phyloP scores from a whole-genome alignment of 805 yeast species.

The Jamesozyma lodderae region DNA sequence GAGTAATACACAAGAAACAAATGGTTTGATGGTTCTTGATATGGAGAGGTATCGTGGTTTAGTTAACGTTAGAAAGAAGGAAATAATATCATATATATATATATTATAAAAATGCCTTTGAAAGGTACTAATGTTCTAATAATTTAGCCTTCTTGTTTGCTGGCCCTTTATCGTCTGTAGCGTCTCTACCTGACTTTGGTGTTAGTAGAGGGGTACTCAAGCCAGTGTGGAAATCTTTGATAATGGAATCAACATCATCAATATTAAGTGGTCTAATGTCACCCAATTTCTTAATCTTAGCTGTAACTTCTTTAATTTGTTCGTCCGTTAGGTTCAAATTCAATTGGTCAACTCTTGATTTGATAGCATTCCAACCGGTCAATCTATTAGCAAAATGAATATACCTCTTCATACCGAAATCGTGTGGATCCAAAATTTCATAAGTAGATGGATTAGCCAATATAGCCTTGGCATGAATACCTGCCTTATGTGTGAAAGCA shows the following conservation, averaged over 20 bases:
- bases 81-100: neutral
- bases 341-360: slow-evolving; percentile 94
- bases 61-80: neutral
- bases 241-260: slow-evolving; percentile 95
- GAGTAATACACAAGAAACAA: no score
- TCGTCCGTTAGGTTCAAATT: slow-evolving; percentile 83
- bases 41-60: no score
- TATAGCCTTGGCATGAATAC: slow-evolving; percentile 98
- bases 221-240: slow-evolving; percentile 83
- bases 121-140: neutral
- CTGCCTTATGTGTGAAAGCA: slow-evolving; percentile 99
- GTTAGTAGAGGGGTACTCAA: slow-evolving; percentile 11
- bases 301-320: slow-evolving; percentile 91
- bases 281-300: slow-evolving; percentile 87
- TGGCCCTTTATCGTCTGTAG: slow-evolving; percentile 11
- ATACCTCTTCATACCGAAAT: slow-evolving; percentile 91
- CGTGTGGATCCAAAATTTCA: slow-evolving; percentile 89
- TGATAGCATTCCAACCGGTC: slow-evolving; percentile 99
- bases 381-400: slow-evolving; percentile 96
- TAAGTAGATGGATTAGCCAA: slow-evolving; percentile 97
- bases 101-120: neutral
- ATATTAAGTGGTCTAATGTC: slow-evolving; percentile 90
- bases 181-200: slow-evolving; percentile 4
- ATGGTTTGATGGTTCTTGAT: no score
- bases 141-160: slow-evolving; percentile 12